Conservation (phyloP, 1,284 basidiomycete species). For the Trametes sp. region DNA sequence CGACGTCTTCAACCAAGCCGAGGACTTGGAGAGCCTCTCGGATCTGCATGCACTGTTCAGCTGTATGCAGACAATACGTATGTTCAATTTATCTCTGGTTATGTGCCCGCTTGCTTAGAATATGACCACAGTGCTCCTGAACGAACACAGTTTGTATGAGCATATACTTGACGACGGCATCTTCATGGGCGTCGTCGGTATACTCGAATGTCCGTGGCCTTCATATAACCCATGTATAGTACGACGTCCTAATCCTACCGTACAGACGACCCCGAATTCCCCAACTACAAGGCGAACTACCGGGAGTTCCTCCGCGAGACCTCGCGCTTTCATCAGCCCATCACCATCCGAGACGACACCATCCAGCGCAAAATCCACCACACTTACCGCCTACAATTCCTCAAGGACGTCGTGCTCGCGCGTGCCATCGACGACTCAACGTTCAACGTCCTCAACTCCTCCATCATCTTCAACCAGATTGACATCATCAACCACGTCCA, state of each 20-base stretch:
- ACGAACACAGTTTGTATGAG: conserved; percentile 95
- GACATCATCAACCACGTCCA: conserved; percentile 95
- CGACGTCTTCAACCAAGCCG: conserved; percentile 85
- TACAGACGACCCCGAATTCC: conserved; percentile 96
- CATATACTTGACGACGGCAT: conserved; percentile 94
- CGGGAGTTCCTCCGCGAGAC: conserved; percentile 89
- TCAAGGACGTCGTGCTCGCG: conserved; percentile 98
- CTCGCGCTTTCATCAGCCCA: conserved; percentile 87
- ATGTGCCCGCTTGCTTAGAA: conserved; percentile 16
- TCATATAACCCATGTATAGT: conserved; percentile 25
- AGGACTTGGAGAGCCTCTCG: conserved; percentile 90
- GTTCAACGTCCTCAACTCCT: conserved; percentile 96
- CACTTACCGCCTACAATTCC: conserved; percentile 95
- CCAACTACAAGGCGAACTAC: conserved; percentile 94
- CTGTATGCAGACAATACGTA: conserved; percentile 95
- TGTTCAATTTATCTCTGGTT: conserved; percentile 44
- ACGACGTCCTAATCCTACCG: conserved; percentile 27
- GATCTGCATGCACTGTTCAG: conserved; percentile 91
- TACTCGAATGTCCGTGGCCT: conserved; percentile 88
- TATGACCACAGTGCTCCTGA: conserved; percentile 81
- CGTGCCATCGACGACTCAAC: conserved; percentile 95
- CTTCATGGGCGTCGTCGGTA: conserved; percentile 93
- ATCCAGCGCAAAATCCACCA: conserved; percentile 94
- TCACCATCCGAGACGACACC: conserved; percentile 75
- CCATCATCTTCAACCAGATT: conserved; percentile 99